These are phyloP conservation scores for Fusarium caatingaense DNA, from an alignment of 2,329 filamentous ascomycete genomes.

Conservation along the genomic window DNA sequence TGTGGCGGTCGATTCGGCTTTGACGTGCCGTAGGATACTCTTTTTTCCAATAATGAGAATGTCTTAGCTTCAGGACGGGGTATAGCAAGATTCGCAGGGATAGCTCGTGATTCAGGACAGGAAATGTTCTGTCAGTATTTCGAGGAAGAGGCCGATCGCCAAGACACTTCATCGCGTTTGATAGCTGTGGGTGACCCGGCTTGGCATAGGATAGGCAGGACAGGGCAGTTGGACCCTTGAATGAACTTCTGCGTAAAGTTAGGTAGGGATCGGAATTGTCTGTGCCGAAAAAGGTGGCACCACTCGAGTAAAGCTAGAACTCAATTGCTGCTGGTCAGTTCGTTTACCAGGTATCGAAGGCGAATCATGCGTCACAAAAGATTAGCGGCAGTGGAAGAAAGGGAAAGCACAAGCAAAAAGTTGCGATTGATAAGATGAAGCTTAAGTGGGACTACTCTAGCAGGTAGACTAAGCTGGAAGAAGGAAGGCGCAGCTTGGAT, in stretches of 20 bases:
- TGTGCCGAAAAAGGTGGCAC: slow-evolving; percentile 17
- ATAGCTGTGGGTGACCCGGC: slow-evolving; percentile 34
- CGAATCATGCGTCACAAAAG: slow-evolving; percentile 11
- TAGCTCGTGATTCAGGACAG: neutral
- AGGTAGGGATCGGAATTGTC: slow-evolving; percentile 9
- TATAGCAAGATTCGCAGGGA: neutral
- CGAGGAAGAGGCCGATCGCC: slow-evolving; percentile 29
- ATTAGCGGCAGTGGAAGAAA: slow-evolving; percentile 7
- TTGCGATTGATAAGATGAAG: slow-evolving; percentile 45
- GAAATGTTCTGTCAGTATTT: slow-evolving; percentile 8
- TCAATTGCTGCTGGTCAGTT: slow-evolving; percentile 4
- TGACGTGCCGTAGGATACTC: slow-evolving; percentile 38
- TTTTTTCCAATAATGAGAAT: neutral
- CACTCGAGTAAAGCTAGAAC: neutral
- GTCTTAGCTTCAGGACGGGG: neutral
- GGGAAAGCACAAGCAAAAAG: slow-evolving; percentile 2
- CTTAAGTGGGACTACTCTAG: slow-evolving; percentile 2
- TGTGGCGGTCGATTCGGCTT: slow-evolving; percentile 35
- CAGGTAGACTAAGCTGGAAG: neutral
- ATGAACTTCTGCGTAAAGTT: neutral
- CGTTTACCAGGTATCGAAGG: neutral
- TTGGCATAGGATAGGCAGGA: slow-evolving; percentile 34
- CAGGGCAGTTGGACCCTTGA: neutral
- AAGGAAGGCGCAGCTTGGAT: neutral
- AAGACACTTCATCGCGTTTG: slow-evolving; percentile 25